A percentile compares a stretch with the other conserved stretches of the same genome.
Conservation (phyloP, 2,329 filamentous ascomycete genomes). For the Bipolaris bicolor region DNA sequence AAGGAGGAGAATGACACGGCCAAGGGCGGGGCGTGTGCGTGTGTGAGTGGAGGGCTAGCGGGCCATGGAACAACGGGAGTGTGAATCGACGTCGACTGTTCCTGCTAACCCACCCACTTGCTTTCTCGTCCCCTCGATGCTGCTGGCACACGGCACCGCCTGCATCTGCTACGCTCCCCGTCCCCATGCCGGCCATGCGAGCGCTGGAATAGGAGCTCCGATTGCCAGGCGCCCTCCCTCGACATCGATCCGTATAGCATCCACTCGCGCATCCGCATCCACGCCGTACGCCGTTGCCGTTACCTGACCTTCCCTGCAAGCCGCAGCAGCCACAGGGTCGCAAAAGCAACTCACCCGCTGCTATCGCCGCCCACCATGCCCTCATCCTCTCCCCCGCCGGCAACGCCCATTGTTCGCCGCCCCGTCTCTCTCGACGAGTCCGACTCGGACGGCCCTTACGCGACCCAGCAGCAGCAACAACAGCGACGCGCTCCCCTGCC, state of each 20-base stretch:
- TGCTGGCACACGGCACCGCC: background rate
- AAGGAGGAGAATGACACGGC: background rate
- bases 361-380: slow-evolving; percentile 31
- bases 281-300: slow-evolving; percentile 2
- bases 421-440: slow-evolving; percentile 39
- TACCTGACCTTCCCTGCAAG: slow-evolving; percentile 14
- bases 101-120: background rate
- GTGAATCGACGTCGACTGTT: slow-evolving; percentile 12
- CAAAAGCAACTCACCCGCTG: slow-evolving; percentile 13
- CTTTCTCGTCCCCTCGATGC: background rate
- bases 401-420: slow-evolving; percentile 39
- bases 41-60: slow-evolving; percentile 2
- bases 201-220: background rate
- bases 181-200: slow-evolving; percentile 36
- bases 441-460: slow-evolving; percentile 51
- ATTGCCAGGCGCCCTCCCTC: background rate
- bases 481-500: slow-evolving; percentile 47
- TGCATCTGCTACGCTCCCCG: slow-evolving; percentile 15
- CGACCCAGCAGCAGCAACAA: slow-evolving; percentile 42
- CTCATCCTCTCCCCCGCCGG: slow-evolving; percentile 41
- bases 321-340: slow-evolving; percentile 14
- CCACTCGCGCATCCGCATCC: background rate
- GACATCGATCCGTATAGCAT: background rate
- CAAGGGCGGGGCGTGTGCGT: slow-evolving; percentile 6
- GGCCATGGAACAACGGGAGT: slow-evolving; percentile 3